Evolutionary conservation across 805 yeast species (phyloP).

Genomic region (Candida incommunis): DNA sequence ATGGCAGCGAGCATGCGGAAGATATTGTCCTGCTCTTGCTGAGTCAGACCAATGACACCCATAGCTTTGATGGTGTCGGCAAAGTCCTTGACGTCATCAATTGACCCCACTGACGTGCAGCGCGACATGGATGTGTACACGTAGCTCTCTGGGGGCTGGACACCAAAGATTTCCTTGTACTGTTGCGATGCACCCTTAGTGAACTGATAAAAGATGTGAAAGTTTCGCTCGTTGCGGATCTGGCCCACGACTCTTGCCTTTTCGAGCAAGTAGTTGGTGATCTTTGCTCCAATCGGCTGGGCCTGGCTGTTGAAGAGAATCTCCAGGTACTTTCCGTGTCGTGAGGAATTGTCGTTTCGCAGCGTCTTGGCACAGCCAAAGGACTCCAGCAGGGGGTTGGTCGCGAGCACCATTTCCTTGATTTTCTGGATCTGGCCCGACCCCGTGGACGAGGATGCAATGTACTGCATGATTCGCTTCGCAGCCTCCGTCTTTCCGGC

Average conservation of each 20-base stretch:
- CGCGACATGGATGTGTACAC: slow-evolving; percentile 76
- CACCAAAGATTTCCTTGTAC: slow-evolving; percentile 74
- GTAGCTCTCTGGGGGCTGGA: slow-evolving; percentile 89
- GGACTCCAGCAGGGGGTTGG: slow-evolving; percentile 82
- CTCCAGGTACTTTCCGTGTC: slow-evolving; percentile 90
- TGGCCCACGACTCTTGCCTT: slow-evolving; percentile 97
- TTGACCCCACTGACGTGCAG: slow-evolving; percentile 74
- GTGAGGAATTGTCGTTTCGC: slow-evolving; percentile 76
- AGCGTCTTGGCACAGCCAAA: slow-evolving; percentile 91
- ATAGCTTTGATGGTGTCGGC: slow-evolving; percentile 74
- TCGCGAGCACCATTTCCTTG: slow-evolving; percentile 95
- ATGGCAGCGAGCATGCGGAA: slow-evolving; percentile 75
- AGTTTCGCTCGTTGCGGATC: slow-evolving; percentile 81
- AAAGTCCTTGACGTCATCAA: slow-evolving; percentile 73
- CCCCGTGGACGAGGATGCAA: slow-evolving; percentile 39
- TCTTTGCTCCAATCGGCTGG: slow-evolving; percentile 91
- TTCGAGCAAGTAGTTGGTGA: slow-evolving; percentile 86
- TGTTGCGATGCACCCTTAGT: slow-evolving; percentile 80
- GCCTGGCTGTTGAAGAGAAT: slow-evolving; percentile 68
- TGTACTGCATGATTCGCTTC: slow-evolving; percentile 93
- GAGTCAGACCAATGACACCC: slow-evolving; percentile 71
- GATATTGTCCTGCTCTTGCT: slow-evolving; percentile 78
- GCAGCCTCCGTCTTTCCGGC: slow-evolving; percentile 99
- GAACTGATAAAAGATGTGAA: slow-evolving; percentile 93
- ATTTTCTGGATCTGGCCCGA: slow-evolving; percentile 51